Base-by-base conservation (phyloP, 2,329 filamentous ascomycete genomes). In the Trichoderma pleuroti region DNA sequence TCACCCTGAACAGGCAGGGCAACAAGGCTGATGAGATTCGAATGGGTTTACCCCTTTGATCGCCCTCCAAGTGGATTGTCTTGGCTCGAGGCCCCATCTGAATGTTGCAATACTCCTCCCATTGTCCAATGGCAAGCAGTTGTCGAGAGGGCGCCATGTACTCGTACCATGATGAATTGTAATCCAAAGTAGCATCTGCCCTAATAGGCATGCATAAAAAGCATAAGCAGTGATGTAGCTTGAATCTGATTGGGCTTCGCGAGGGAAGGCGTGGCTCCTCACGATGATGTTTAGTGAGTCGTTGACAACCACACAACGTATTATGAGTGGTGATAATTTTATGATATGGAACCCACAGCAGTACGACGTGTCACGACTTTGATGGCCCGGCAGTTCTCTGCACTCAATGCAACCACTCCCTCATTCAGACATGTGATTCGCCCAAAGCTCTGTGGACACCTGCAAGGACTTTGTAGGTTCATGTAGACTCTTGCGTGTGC, bases 41-140 rank as follows among this genome's bases (percentile, higher is more conserved):
- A 52, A 67, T 36, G 49, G 36, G 8, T 10, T 61, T 52, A 18
- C 56, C 39, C 59, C 65, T 34, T 34, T 49, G 65, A 68, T 68
- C 56, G 65, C 8, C 65, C 7, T 52, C 56, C 9, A 32, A 39
- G 56, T 68, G 65, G 65, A 36, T 68, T 68, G 39, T 56, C 36
- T 21, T 49, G 26, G 36, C 52, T 30, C 21, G 64, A 16, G 4
- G 64, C 52, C 52, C 64, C 64, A 32, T 67, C 26, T 30, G 34
- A 42, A 59, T 11, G 26, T 42, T 67, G 34, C 65, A 24, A 26
- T 16, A 49, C 21, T 36, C 12, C n/a, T 46, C 36, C 28, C 16
- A 49, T 34, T 46, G 28, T 1, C 28, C 21, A 68, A 60, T 34
- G n/a, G 28, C n/a, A 21, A 16, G 8, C 10, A 34, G n/a, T 34